Base-by-base conservation (phyloP, 352 stramenopile species). In the Pythium plurisporium region DNA sequence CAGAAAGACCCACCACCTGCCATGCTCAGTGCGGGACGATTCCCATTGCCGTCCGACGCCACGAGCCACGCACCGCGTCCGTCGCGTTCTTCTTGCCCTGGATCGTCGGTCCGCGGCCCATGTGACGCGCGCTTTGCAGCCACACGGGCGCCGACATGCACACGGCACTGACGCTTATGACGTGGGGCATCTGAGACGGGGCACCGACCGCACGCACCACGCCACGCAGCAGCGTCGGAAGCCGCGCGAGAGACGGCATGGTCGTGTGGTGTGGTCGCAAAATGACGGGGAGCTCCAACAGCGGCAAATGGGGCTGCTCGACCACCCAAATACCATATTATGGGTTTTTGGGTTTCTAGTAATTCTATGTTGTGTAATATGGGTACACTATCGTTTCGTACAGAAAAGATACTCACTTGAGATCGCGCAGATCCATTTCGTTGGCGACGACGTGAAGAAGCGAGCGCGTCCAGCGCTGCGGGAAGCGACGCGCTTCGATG, bases 41-140 rank as follows among this genome's bases (percentile, higher is more conserved):
- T n/a, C n/a, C n/a, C n/a, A n/a, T n/a, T n/a, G n/a, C n/a, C n/a
- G n/a, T n/a, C n/a, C n/a, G n/a, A n/a, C n/a, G n/a, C n/a, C n/a
- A n/a, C n/a, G 6, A 42, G 20, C 17, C 36, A 66, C 67, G 36
- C 53, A 92, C 82, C 47, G 76, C 82, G 26, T 92, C 79, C 14
- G 78, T 88, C 15, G 79, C 78, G 65, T 88, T 92, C 67, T 92
- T 92, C 56, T 73, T 78, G 65, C 79, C 79, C 52, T 89, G 76
- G 34, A 92, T 87, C n/a, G 82, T 92, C 19, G 82, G 82, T 0
- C 78, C 79, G n/a, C 82, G 79, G 2, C 82, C 82, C 82, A 92
- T 92, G 64, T 70, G 79, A 27, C 82, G 77, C 59, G 81, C 72
- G 34, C 56, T 76, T 50, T 82, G 73, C 19, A 46, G 50, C 65